Evolutionary conservation across 192 early-diverging fungal species (phyloP), one percentile per base, ranked within the genome.

Genomic region (Mortierella antarctica): DNA sequence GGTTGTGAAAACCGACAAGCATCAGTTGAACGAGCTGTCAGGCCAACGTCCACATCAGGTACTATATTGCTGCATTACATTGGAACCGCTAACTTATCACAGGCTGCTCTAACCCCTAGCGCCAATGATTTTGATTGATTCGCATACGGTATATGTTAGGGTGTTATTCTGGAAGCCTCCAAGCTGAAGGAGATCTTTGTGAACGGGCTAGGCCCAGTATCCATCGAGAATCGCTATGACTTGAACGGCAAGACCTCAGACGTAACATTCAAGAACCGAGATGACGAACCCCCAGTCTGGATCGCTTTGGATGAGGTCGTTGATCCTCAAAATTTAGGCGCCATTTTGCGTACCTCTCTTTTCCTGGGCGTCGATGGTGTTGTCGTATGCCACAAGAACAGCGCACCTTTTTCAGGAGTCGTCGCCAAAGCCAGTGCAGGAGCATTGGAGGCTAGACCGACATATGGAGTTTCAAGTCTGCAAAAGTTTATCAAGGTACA

Each of bases 301-400:
- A 67, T 89, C 42, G 88, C 88, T 1, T 59, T 87, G 18, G 88
- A 89, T 63, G 74, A 89, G 54, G 80, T 89, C 0, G 85, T 86
- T 21, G 88, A 89, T 74, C 88, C 88, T 10, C 86, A 92, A 76
- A 94, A 94, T 68, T 50, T 94, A 7, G 93, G 93, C 9, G 89
- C 91, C 12, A 93, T 94, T 57, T 67, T 94, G 44, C 74, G 86
- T 44, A 88, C 88, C 3, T 86, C 87, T 10, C 70, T 89, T 23
- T 94, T 94, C 59, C 84, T 92, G 80, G 88, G 84, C 6, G 67
- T 93, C 2, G 91, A 94, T 56, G 93, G 93, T 14, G 83, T 94
- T 14, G 57, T 94, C 20, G 58, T 89, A 20, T 89, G 86, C 45
- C 75, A 70, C 44, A 89, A 86, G 41, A 65, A 69, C 53, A 90